These are phyloP conservation scores for Abortiporus biennis DNA, from an alignment of 1,284 basidiomycete species.

Conservation along the genomic window DNA sequence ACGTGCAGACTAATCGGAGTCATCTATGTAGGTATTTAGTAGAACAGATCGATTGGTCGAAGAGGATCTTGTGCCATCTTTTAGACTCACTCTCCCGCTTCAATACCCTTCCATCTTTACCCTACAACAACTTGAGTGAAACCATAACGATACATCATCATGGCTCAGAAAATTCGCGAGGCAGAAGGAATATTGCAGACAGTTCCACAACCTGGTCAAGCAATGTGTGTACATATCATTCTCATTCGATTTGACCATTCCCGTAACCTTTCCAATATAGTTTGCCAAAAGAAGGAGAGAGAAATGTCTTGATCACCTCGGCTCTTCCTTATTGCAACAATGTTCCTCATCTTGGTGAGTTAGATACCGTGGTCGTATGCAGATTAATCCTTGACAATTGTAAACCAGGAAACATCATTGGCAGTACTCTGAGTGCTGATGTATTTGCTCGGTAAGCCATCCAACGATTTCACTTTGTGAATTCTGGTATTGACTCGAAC, in stretches of 20 bases:
- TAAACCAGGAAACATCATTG: slow-evolving; percentile 88
- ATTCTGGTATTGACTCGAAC: slow-evolving; percentile 25
- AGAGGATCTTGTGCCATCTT: too few species aligned
- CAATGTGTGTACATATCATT: slow-evolving; percentile 20
- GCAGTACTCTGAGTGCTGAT: slow-evolving; percentile 92
- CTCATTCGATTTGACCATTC: neutral
- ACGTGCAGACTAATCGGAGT: too few species aligned
- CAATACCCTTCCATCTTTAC: too few species aligned
- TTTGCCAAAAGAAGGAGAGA: slow-evolving; percentile 79
- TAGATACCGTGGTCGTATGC: neutral
- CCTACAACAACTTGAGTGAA: too few species aligned
- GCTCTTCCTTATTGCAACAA: slow-evolving; percentile 99
- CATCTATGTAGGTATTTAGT: too few species aligned
- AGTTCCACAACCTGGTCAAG: slow-evolving; percentile 29
- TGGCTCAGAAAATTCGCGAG: slow-evolving; percentile 63
- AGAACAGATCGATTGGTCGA: too few species aligned
- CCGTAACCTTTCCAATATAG: slow-evolving; percentile 41
- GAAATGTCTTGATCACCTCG: slow-evolving; percentile 90
- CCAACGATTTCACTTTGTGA: slow-evolving; percentile 3
- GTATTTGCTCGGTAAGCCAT: slow-evolving; percentile 85
- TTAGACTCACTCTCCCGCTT: too few species aligned
- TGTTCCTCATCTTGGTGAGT: slow-evolving; percentile 89
- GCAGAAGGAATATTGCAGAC: slow-evolving; percentile 56
- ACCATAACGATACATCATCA: too few species aligned
- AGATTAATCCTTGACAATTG: slow-evolving; percentile 8